Evolutionary conservation across 495 filamentous ascomycete genomes (phyloP), one percentile per base, ranked within the genome.

Genomic region (Neurospora sp.): DNA sequence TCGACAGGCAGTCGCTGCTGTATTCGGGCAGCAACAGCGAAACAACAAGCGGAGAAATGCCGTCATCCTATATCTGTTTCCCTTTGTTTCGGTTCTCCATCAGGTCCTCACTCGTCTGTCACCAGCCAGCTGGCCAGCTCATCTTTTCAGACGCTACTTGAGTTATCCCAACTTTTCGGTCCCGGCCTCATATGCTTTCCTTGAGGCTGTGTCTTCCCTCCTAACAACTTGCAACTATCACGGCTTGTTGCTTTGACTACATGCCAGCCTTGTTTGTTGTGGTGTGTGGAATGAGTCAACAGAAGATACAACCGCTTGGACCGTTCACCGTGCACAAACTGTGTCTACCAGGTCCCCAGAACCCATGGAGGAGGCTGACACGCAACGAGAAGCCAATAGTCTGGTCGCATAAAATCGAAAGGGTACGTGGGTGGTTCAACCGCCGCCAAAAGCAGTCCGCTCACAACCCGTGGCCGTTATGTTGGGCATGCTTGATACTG

Each of bases 21-120:
- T 75, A 74, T 79, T 84, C 83, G 83, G 82, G 82, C 81, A 84
- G 76, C 82, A 84, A 83, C 82, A 83, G 78, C 80, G 74, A 81
- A 82, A 83, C 79, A 75, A 78, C 77, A 78, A 75, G 75, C 78
- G 76, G 72, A 76, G 79, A 81, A 79, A 77, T 75, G 75, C 77
- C 75, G 73, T 71, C 71, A 73, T 76, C 71, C 76, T 70, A 74
- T 73, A 71, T 71, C 59, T 74, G 78, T 80, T 76, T 76, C 71
- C 70, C 41, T 74, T 69, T 69, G 70, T 74, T 76, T 66, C 74
- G 66, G 69, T 75, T 68, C 68, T 70, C 48, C 59, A 71, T 75
- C 74, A 53, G 69, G 70, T 73, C 70, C 41, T 70, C 70, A 61
- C 73, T 69, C 68, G 71, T 75, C 72, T 46, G 72, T 77, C 72